These are phyloP conservation scores for Gossypium turneri DNA, from an alignment of 345 rosid species.

Conservation along the genomic window DNA sequence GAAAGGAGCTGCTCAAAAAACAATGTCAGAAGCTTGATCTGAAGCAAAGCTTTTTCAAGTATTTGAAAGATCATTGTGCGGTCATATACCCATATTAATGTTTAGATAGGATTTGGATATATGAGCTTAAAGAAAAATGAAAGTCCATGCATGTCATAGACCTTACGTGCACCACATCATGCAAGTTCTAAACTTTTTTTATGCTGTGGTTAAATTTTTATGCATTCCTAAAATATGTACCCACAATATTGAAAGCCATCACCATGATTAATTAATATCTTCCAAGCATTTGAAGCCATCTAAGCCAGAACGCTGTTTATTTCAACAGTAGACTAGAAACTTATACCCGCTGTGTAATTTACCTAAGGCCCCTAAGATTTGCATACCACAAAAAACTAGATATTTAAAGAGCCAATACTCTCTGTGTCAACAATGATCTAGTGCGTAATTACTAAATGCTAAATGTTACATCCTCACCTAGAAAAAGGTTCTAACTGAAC, in stretches of 20 bases:
- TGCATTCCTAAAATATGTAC: background rate
- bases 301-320: background rate
- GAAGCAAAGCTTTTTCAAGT: too few relatives aligned
- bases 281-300: background rate
- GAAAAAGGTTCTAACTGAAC: background rate
- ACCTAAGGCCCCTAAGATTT: background rate
- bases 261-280: too few relatives aligned
- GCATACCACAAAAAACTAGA: background rate
- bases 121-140: too few relatives aligned
- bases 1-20: too few relatives aligned
- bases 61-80: too few relatives aligned
- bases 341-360: background rate
- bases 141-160: too few relatives aligned
- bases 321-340: background rate
- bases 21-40: background rate
- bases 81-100: too few relatives aligned
- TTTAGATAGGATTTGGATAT: too few relatives aligned
- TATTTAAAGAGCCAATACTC: background rate
- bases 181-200: background rate
- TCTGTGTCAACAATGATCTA: background rate
- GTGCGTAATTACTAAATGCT: constrained; percentile 1
- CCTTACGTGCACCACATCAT: background rate
- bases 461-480: constrained; percentile 4
- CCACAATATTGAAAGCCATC: too few relatives aligned
- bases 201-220: too few relatives aligned